phyloP scores from a whole-genome alignment of 306 rosid species.

The Castanospermum australe region DNA sequence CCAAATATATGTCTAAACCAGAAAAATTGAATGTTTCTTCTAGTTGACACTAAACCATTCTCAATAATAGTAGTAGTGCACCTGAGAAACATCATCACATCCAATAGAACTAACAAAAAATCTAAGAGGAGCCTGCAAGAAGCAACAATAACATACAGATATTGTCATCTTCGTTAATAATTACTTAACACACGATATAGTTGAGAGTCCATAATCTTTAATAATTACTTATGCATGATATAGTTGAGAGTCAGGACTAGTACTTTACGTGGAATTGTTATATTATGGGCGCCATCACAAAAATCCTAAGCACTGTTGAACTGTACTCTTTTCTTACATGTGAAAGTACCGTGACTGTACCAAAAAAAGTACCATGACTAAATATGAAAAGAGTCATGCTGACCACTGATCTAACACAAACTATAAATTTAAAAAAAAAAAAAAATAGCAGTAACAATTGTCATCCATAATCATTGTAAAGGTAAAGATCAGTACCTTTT shows the following conservation, averaged over 20 bases:
- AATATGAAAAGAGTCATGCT: background rate
- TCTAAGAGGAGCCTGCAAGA: background rate
- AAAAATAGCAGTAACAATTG: background rate
- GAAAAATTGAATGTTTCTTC: background rate
- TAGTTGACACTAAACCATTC: background rate
- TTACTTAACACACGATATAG: background rate
- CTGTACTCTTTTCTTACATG: background rate
- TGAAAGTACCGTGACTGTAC: background rate
- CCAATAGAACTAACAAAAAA: slow-evolving; percentile 3
- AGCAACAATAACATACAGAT: background rate
- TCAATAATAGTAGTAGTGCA: background rate
- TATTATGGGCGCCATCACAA: slow-evolving; percentile 6
- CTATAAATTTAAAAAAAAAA: too few relatives aligned
- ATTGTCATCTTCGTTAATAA: slow-evolving; percentile 9
- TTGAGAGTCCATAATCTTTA: background rate
- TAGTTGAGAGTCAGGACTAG: background rate
- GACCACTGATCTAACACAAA: background rate
- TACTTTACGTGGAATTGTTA: background rate
- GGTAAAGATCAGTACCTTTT: slow-evolving; percentile 58
- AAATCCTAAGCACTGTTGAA: background rate
- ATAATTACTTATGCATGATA: background rate
- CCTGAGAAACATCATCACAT: background rate
- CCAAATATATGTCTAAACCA: slow-evolving; percentile 13
- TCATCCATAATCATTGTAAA: background rate
- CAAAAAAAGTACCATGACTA: background rate